Conservation (phyloP, 2,329 filamentous ascomycete species). For the Fusarium chlamydosporum region DNA sequence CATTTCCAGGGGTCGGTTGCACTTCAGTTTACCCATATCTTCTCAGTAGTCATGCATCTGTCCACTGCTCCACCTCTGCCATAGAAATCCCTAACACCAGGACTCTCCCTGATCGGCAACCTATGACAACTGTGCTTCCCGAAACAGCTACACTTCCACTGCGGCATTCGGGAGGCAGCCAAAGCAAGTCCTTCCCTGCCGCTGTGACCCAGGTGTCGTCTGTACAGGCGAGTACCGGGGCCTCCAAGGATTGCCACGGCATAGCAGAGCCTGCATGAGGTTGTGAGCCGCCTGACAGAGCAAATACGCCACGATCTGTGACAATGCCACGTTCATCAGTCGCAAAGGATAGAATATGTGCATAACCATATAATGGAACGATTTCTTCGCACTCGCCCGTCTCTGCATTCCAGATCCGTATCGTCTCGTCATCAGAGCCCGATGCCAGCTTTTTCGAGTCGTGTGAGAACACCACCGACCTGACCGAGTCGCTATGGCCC, state of each 20-base stretch:
- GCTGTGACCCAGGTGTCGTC: not conserved
- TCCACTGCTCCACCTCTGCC: not conserved
- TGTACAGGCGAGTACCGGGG: not conserved
- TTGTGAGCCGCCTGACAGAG: not conserved
- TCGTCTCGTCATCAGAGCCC: no score
- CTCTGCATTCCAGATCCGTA: not conserved
- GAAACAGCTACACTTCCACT: not conserved
- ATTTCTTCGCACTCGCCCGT: conserved; percentile 8
- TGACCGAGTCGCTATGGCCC: no score
- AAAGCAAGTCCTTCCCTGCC: not conserved
- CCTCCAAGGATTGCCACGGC: not conserved
- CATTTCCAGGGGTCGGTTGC: not conserved
- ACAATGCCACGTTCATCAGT: not conserved
- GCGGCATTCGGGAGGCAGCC: not conserved
- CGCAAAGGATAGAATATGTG: not conserved
- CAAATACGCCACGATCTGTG: not conserved
- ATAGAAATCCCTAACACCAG: not conserved
- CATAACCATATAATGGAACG: not conserved
- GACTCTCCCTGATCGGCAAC: not conserved
- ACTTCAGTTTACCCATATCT: not conserved
- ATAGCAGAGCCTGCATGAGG: not conserved
- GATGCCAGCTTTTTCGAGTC: no score
- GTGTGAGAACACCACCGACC: no score
- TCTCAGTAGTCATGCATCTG: not conserved
- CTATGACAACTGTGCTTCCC: not conserved